Base-by-base conservation (phyloP, 2,329 filamentous ascomycete genomes). In the Parastagonospora avenae region DNA sequence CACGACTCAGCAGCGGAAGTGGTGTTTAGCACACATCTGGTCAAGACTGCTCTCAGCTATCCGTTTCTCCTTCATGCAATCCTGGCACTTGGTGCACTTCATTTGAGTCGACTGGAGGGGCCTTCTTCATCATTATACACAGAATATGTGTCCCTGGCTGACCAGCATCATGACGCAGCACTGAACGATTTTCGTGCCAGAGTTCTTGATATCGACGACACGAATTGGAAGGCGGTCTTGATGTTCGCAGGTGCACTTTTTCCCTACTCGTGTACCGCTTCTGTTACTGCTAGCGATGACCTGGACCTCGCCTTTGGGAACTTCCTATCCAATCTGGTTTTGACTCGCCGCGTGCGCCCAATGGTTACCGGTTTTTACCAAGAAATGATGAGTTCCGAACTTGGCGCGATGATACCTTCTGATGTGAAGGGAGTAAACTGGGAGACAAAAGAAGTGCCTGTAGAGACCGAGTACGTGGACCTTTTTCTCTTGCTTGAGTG, bases 41-140 rank as follows among this genome's bases (percentile, higher is more conserved):
- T 67, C 30, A 60, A 68, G 28, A 54, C 74, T 27, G 74, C 74
- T 1, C 74, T 77, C 42, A 67, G 74, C 4, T 72, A 76, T 53
- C 68, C 75, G 3, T 79, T 76, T 38, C 64, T 80, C n/a, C 64
- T 80, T 10, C 73, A 79, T 49, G 72, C 71, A 28, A 63, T 79
- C 9, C 65, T 79, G 4, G 76, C 77, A 4, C 59, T 80, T 8
- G 70, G 76, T 5, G 76, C 77, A 7, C 63, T 80, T 15, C 78
- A 80, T 46, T 56, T 78, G 11, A 74, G 73, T 15, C 72, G 73
- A 14, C 46, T 74, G 7, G 66, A 74, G 42, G 48, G 31, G 5
- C 43, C 37, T 14, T 38, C 16, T 12, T 42, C 51, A 29, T 41
- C 38, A 15, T 28, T n/a, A 10, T 19, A 43, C 37, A n/a, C 42